Evolutionary conservation across 352 stramenopile species (phyloP), one percentile per base, ranked within the genome.

Genomic region (Phytopythium aichiense): DNA sequence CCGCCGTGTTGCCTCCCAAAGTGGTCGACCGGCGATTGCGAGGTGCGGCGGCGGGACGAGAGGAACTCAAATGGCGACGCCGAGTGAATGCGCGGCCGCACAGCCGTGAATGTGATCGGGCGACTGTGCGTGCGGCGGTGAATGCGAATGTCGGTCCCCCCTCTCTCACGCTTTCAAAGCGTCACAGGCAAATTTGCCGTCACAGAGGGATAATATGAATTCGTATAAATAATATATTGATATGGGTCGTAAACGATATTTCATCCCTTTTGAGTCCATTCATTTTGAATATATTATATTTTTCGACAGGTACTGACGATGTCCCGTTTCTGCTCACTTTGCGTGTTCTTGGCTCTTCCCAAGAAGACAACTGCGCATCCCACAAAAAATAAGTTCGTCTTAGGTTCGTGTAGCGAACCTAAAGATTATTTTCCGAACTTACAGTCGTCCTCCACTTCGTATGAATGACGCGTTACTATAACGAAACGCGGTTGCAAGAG

Each of bases 121-220:
- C 23, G 12, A 16, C 46, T 23, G 16, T 6, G 23, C 48, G 28
- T 30, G 25, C n/a, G n/a, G 42, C 45, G 15, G 23, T 55, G 25
- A 37, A 33, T 55, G 49, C 49, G 49, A n/a, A 53, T 50, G 43
- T 50, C 43, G 22, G 43, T 50, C 43, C 43, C 22, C 12, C 42
- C 42, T 13, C 42, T 25, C 42, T 25, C 18, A 25, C 38, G 16
- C 38, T 11, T 0, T 30, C 25, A 30, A 30, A 30, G 25, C 25
- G 25, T 30, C 25, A 30, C 25, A 30, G 1, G 33, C 33, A 12
- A 38, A 12, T 55, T 55, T 55, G 25, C 43, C n/a, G 11, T 50
- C 43, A 50, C 43, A 28, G 12, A 31, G 0, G 22, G 5, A 16
- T 18, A 22, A 25, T 18, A 48, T 23, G 7, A 9, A 48, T 48